Percentiles rank a stretch among this genome's conserved stretches.
phyloP scores from a whole-genome alignment of 352 stramenopile species.

The Plasmopara viticola region DNA sequence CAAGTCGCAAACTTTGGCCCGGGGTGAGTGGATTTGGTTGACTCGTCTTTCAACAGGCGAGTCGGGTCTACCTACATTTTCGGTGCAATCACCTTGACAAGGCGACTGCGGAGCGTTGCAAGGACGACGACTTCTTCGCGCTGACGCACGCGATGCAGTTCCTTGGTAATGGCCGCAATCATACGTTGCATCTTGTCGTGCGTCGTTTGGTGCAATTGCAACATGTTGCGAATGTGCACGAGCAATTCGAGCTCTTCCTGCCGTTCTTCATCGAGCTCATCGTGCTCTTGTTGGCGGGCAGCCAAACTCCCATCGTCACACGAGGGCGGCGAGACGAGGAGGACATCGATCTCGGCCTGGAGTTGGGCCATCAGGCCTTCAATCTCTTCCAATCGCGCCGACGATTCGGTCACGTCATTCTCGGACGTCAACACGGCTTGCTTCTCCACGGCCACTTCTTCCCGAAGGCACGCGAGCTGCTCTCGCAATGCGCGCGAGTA shows the following conservation, averaged over 20 bases:
- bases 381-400: constrained; percentile 54
- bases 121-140: constrained; percentile 49
- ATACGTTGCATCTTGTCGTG: constrained; percentile 37
- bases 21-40: background rate
- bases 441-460: constrained; percentile 30
- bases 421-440: constrained; percentile 38
- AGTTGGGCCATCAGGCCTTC: constrained; percentile 50
- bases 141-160: constrained; percentile 35
- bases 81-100: constrained; percentile 42
- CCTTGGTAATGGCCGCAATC: constrained; percentile 32
- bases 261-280: constrained; percentile 57
- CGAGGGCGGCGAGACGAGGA: constrained; percentile 18
- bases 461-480: constrained; percentile 32
- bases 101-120: constrained; percentile 39
- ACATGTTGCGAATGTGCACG: constrained; percentile 41
- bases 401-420: constrained; percentile 48
- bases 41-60: background rate
- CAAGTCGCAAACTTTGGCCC: too few relatives aligned
- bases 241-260: constrained; percentile 54
- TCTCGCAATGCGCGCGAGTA: constrained; percentile 36
- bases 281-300: constrained; percentile 34
- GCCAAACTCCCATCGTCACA: constrained; percentile 28
- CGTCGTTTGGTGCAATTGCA: constrained; percentile 36
- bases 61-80: constrained; percentile 28
- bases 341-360: constrained; percentile 34